phyloP scores from a whole-genome alignment of 345 rosid genomes.

The Aurinia saxatilis region DNA sequence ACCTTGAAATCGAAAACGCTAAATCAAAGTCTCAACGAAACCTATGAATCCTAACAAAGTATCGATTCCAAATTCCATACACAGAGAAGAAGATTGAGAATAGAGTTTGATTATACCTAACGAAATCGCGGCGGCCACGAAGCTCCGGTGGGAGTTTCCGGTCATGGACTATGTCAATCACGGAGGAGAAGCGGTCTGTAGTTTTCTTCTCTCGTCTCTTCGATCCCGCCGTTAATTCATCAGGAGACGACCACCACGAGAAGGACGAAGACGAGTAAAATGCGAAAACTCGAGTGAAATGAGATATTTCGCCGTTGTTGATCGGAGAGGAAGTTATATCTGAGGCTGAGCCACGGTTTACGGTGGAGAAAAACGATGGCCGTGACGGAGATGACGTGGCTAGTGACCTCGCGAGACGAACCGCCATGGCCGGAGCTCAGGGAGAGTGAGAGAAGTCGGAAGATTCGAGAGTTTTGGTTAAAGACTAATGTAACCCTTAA shows the following conservation, averaged over 20 bases:
- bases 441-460: neutral
- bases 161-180: slow-evolving; percentile 67
- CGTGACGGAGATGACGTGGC: slow-evolving; percentile 15
- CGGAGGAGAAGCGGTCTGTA: slow-evolving; percentile 55
- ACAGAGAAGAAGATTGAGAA: neutral
- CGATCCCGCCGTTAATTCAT: slow-evolving; percentile 23
- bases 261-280: slow-evolving; percentile 35
- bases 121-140: slow-evolving; percentile 70
- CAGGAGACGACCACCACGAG: slow-evolving; percentile 21
- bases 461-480: neutral
- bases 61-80: neutral
- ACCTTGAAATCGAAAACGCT: slow-evolving; percentile 6
- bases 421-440: slow-evolving; percentile 28
- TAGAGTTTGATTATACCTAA: slow-evolving; percentile 35
- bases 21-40: neutral
- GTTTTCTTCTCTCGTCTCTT: slow-evolving; percentile 45
- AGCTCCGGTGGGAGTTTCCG: slow-evolving; percentile 86
- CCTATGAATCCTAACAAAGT: neutral
- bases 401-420: slow-evolving; percentile 30
- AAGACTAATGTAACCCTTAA: neutral
- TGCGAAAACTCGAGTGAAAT: slow-evolving; percentile 28
- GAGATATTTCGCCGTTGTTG: neutral
- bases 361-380: neutral
- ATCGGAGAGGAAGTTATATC: slow-evolving; percentile 3
- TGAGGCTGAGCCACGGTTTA: slow-evolving; percentile 4